A percentile compares a stretch with the other conserved stretches of the same genome.
Conservation (phyloP, 1,284 basidiomycete genomes). For the Rhodotorula sp. region DNA sequence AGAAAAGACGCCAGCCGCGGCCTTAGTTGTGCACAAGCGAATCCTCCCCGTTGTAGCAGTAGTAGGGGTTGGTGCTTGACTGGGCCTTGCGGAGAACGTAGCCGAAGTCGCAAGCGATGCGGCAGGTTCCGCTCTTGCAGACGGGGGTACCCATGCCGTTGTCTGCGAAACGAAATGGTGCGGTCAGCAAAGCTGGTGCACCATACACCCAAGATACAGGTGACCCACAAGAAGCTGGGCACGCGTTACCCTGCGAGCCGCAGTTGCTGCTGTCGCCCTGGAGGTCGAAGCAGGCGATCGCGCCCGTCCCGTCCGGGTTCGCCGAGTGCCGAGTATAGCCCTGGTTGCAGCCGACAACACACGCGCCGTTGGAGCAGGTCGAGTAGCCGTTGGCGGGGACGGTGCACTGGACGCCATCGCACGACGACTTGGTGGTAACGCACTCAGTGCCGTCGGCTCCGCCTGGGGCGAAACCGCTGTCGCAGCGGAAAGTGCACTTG, state of each 20-base stretch:
- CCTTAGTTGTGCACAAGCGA: conserved; percentile 14
- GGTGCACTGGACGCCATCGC: conserved; percentile 13
- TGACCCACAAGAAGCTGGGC: neutral
- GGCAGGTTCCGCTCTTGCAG: conserved; percentile 9
- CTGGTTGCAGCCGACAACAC: conserved; percentile 13
- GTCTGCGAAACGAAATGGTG: neutral
- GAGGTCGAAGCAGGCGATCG: conserved; percentile 1
- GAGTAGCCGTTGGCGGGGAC: conserved; percentile 14
- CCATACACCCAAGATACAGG: too few species aligned
- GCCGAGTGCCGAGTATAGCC: conserved; percentile 5
- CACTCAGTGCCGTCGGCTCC: conserved; percentile 13
- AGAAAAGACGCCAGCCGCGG: neutral
- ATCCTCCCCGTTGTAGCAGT: conserved; percentile 15
- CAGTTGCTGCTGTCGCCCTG: conserved; percentile 11
- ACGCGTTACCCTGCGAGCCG: neutral
- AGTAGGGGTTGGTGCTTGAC: conserved; percentile 16
- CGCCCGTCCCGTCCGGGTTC: neutral
- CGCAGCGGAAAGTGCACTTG: conserved; percentile 19
- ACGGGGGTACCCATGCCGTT: neutral
- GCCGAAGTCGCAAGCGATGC: conserved; percentile 1
- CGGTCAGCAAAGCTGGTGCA: too few species aligned
- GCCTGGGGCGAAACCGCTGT: conserved; percentile 15
- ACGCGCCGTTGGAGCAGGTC: conserved; percentile 10
- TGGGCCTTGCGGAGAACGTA: neutral
- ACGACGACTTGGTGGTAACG: conserved; percentile 4